Percentiles rank a stretch among this genome's conserved stretches.
These are phyloP conservation scores for Hypomontagnella submonticulosa DNA, from an alignment of 495 filamentous ascomycete species.

Conservation along the genomic window DNA sequence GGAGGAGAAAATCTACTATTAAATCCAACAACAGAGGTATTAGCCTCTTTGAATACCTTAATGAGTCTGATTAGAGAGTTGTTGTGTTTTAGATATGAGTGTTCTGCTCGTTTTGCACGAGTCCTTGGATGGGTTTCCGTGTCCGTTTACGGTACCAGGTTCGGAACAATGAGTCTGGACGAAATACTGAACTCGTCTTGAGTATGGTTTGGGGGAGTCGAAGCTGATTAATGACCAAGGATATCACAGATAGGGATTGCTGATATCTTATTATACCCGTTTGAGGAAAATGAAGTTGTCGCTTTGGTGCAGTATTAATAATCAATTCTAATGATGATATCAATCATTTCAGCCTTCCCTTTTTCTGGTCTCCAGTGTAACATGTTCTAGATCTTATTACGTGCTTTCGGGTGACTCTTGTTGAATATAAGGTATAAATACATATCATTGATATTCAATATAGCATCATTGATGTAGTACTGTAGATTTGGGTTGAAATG, in stretches of 20 bases:
- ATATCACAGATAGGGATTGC: constrained; percentile 16
- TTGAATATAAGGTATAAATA: too few species aligned
- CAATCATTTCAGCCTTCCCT: constrained; percentile 1
- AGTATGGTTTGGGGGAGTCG: constrained; percentile 1
- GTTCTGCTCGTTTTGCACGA: not conserved
- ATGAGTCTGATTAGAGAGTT: not conserved
- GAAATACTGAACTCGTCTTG: not conserved
- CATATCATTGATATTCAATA: too few species aligned
- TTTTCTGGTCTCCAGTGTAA: not conserved
- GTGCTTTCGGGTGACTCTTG: too few species aligned
- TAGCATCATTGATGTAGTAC: too few species aligned
- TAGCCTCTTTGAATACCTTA: constrained; percentile 2
- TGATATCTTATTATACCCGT: constrained; percentile 39
- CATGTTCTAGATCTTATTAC: too few species aligned
- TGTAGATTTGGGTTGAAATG: too few species aligned
- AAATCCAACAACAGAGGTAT: constrained; percentile 25
- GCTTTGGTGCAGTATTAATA: constrained; percentile 23
- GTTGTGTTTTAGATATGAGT: not conserved
- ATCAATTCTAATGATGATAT: constrained; percentile 20
- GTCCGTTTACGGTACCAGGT: constrained; percentile 17
- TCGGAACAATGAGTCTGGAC: constrained; percentile 1
- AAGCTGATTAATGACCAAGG: constrained; percentile 23
- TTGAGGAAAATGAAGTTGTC: constrained; percentile 19
- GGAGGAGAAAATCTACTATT: constrained; percentile 73
- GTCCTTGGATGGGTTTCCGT: not conserved